phyloP scores from a whole-genome alignment of 441 rosid genomes.

The Gossypium schwendimanii region DNA sequence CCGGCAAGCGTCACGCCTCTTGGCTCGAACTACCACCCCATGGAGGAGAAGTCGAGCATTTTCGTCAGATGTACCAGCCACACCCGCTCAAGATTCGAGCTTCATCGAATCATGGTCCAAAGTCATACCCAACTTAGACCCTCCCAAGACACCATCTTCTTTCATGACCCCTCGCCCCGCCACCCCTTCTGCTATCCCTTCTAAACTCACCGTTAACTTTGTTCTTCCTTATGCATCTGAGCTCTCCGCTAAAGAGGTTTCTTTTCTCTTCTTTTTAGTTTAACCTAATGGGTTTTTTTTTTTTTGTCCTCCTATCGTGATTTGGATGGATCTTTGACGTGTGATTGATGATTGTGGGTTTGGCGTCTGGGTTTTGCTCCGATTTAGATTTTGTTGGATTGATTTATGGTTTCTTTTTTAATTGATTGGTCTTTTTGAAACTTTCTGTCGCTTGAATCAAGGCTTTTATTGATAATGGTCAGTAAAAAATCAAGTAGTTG shows the following conservation, averaged over 20 bases:
- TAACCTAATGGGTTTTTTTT: not conserved
- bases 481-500: too few relatives aligned
- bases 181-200: constrained; percentile 46
- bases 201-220: constrained; percentile 69
- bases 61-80: constrained; percentile 41
- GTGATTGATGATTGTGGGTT: not conserved
- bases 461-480: not conserved
- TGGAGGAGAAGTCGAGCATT: constrained; percentile 33
- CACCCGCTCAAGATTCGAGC: constrained; percentile 28
- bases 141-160: constrained; percentile 57
- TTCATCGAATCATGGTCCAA: constrained; percentile 62
- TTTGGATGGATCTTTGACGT: constrained; percentile 4
- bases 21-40: constrained; percentile 35
- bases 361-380: constrained; percentile 17
- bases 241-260: constrained; percentile 58
- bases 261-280: not conserved
- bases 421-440: not conserved
- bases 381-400: not conserved
- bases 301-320: not conserved
- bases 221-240: constrained; percentile 71
- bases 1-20: constrained; percentile 54
- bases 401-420: not conserved
- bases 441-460: not conserved
- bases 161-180: constrained; percentile 56
- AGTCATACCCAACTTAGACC: constrained; percentile 50